Conservation (phyloP, 2,329 filamentous ascomycete genomes). For the Amylocarpus encephaloides region DNA sequence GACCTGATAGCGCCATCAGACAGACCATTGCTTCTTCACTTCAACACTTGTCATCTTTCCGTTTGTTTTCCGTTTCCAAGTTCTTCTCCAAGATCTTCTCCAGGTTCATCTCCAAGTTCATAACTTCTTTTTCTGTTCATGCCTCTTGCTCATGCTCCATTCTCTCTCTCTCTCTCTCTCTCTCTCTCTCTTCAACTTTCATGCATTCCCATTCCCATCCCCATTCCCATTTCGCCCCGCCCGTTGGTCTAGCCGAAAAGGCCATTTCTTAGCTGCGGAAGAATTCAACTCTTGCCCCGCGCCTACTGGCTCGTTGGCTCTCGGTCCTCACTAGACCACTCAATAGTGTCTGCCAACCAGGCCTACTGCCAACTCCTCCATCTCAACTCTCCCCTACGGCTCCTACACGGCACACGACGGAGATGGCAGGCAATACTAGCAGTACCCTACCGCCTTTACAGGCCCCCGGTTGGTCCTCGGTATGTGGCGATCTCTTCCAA, state of each 20-base stretch:
- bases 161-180: neutral
- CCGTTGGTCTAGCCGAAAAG: too few species aligned
- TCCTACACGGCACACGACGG: neutral
- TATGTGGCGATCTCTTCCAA: slow-evolving; percentile 3
- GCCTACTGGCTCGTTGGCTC: neutral
- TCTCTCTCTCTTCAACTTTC: neutral
- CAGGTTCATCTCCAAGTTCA: too few species aligned
- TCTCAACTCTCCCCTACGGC: too few species aligned
- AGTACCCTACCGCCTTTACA: neutral
- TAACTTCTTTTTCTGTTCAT: too few species aligned
- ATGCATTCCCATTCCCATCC: neutral
- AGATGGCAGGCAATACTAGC: neutral
- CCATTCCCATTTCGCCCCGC: neutral
- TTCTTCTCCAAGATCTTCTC: too few species aligned
- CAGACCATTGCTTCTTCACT: too few species aligned
- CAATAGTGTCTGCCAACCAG: neutral
- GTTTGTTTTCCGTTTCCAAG: too few species aligned
- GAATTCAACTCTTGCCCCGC: too few species aligned
- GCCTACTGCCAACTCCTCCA: too few species aligned
- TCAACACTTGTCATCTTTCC: too few species aligned
- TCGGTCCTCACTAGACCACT: neutral
- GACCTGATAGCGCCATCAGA: too few species aligned
- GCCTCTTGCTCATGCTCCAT: neutral
- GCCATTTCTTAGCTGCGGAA: too few species aligned
- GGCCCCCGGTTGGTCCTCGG: slow-evolving; percentile 14